Evolutionary conservation across 345 rosid genomes (phyloP).

Genomic region (Gossypium bickii): DNA sequence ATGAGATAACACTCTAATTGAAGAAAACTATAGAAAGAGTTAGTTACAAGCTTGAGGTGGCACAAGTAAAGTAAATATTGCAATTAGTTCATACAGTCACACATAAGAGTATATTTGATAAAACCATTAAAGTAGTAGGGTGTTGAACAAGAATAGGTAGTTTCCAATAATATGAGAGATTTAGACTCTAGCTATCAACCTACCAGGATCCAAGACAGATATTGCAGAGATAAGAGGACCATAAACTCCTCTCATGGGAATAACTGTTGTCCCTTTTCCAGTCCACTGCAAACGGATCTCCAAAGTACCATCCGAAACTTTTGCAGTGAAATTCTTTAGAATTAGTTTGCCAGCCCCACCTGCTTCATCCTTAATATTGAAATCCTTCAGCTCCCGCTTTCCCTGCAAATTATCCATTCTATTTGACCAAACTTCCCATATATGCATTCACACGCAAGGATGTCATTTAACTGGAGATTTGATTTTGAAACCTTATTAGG

Average conservation of each 20-base stretch:
- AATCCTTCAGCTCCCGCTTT: slow-evolving; percentile 43
- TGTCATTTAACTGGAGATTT: too few species aligned
- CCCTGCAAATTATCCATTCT: slow-evolving; percentile 29
- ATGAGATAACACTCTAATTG: neutral
- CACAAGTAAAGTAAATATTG: neutral
- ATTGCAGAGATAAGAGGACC: slow-evolving; percentile 72
- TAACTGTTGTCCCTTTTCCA: slow-evolving; percentile 56
- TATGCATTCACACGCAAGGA: too few species aligned
- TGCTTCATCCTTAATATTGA: slow-evolving; percentile 43
- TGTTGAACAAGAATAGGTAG: too few species aligned
- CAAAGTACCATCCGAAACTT: slow-evolving; percentile 34
- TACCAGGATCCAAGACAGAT: slow-evolving; percentile 38
- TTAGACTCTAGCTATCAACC: neutral
- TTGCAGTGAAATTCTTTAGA: slow-evolving; percentile 14
- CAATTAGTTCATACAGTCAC: too few species aligned
- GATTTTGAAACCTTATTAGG: too few species aligned
- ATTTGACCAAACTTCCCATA: neutral
- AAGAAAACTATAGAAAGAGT: too few species aligned
- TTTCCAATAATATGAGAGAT: too few species aligned
- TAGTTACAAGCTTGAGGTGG: neutral
- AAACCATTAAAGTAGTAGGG: neutral
- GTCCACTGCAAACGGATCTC: slow-evolving; percentile 64
- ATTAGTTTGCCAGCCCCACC: slow-evolving; percentile 42
- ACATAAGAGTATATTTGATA: too few species aligned
- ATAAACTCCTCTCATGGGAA: slow-evolving; percentile 49